Base-by-base conservation (phyloP, 1,284 basidiomycete genomes). In the Rhodofomes roseus region DNA sequence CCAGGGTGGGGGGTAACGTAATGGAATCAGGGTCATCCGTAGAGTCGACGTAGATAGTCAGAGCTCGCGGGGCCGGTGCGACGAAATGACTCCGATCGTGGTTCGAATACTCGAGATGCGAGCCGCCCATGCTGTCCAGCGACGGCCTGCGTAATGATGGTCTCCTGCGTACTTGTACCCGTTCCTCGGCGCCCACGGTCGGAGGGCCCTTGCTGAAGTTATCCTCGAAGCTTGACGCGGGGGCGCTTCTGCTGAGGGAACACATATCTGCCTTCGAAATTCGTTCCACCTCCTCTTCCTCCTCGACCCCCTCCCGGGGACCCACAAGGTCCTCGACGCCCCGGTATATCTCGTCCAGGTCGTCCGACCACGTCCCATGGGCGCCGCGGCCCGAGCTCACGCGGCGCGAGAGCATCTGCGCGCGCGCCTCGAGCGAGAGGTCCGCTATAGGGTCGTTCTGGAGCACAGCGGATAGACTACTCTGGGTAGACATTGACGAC, bases 31-130 rank as follows among this genome's bases (percentile, higher is more conserved):
- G 72, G 62, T 83, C 79, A 25, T 79, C 74, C 7, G 79, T 77
- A 25, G 83, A 81, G 60, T 81, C 85, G 44, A 89, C 78, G 65
- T 85, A 89, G 72, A 90, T 86, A 2, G 89, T 91, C 31, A 92
- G 67, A 2, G 89, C 87, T 43, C 87, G 79, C 9, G 89, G 87
- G n/a, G 89, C 79, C 29, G 82, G 85, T 0, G 88, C 75, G 57
- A 90, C 72, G 43, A 89, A 79, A 43, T 80, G 72, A 31, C 77
- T 77, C 40, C 87, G 80, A 44, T 77, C 75, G 55, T 80, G 80
- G 44, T 73, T 74, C 0, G 83, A 80, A 40, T 83, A 78, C 57
- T 77, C 77, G n/a, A 89, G 73, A 36, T 79, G 78, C 14, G 80
- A 64, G 44, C 57, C 62, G 23, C 59, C 52, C 43, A 65, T 37